phyloP scores from a whole-genome alignment of 306 rosid species.

The Comarum palustre region DNA sequence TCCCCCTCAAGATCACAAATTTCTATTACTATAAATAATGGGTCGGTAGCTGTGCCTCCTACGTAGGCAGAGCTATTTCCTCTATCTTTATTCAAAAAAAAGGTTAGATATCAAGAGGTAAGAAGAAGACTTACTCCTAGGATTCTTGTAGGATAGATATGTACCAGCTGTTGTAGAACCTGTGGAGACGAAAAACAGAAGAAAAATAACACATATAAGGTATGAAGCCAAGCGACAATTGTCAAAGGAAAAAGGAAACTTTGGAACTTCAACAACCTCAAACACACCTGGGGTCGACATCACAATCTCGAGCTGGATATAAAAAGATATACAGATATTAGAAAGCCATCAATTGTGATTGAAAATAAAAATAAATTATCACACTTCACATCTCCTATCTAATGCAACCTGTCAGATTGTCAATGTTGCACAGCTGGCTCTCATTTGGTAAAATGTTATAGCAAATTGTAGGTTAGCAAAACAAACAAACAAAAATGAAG shows the following conservation, averaged over 20 bases:
- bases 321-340: conserved; percentile 23
- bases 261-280: conserved; percentile 54
- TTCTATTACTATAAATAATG: too few relatives aligned
- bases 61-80: too few relatives aligned
- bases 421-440: not conserved
- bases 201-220: conserved; percentile 20
- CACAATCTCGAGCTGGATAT: conserved; percentile 80
- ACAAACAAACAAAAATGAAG: not conserved
- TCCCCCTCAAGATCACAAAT: too few relatives aligned
- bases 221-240: conserved; percentile 9
- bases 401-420: not conserved
- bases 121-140: conserved; percentile 55
- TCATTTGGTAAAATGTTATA: not conserved
- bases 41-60: too few relatives aligned
- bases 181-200: conserved; percentile 27
- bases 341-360: conserved; percentile 28
- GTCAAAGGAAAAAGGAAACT: conserved; percentile 21
- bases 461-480: not conserved
- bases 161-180: conserved; percentile 71
- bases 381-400: not conserved
- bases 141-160: conserved; percentile 59
- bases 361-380: not conserved
- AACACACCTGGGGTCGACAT: conserved; percentile 84
- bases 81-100: too few relatives aligned
- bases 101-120: conserved; percentile 13